phyloP scores from a whole-genome alignment of 75 land plant species.

The Pseudotsuga menziesii region DNA sequence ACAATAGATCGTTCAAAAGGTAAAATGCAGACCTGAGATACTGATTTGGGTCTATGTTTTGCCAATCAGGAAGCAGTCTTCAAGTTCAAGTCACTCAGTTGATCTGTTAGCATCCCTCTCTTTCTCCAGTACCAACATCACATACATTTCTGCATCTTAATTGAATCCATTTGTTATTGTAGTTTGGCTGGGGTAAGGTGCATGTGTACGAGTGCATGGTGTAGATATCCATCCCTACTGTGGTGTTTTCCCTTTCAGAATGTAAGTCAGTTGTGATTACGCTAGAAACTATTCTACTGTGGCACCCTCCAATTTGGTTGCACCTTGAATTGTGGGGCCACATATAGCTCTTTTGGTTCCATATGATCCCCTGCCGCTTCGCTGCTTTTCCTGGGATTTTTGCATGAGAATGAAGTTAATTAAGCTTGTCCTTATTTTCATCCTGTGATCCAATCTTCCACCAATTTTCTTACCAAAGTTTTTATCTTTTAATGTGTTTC shows the following conservation, averaged over 20 bases:
- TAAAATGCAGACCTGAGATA: no score
- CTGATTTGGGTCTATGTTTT: not conserved
- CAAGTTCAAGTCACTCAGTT: not conserved
- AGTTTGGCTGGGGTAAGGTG: not conserved
- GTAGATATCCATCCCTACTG: not conserved
- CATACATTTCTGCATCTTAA: no score
- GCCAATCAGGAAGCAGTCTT: not conserved
- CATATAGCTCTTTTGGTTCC: no score
- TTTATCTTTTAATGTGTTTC: not conserved
- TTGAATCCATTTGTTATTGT: not conserved
- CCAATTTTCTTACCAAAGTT: not conserved
- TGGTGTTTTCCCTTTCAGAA: not conserved
- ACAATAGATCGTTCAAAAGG: no score
- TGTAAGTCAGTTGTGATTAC: not conserved
- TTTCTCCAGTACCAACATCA: no score
- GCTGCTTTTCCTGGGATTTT: not conserved
- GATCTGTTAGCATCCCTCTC: no score
- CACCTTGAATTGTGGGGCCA: no score
- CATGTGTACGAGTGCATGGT: not conserved
- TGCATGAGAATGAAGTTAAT: not conserved
- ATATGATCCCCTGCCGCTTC: not conserved
- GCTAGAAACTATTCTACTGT: not conserved
- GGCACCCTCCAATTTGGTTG: not conserved
- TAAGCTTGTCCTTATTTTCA: not conserved
- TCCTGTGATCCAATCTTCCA: not conserved